Evolutionary conservation across 352 stramenopile species (phyloP), one percentile per base, ranked within the genome.

Genomic region (Phytophthora capsici): DNA sequence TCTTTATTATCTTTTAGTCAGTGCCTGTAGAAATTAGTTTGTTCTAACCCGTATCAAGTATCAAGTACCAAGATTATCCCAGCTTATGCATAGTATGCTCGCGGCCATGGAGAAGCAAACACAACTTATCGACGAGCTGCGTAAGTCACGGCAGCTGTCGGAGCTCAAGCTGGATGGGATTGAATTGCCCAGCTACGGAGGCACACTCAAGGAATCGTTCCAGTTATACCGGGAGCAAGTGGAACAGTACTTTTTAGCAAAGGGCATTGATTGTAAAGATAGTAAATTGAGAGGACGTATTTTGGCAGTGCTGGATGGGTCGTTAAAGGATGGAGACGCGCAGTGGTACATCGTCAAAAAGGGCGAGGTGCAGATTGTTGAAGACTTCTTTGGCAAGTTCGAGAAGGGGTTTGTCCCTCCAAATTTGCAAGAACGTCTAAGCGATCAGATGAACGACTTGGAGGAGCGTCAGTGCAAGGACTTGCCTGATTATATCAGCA

Each of bases 301-400:
- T 41, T 50, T 58, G 25, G 51, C 38, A 49, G 51, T 58, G 13
- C 30, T 44, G 14, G 48, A 28, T 3, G 48, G 57, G 12, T 54
- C 48, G 52, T 41, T 66, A 7, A 66, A 59, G 48, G 25, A 66
- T 48, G 48, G 40, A 23, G 48, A 37, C 4, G 38, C 49, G 26
- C 57, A 66, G 40, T 66, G 40, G 40, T 66, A 66, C 36, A 44
- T 58, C 38, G 47, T 58, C 20, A 44, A 59, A 17, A 57, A 57
- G 25, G 37, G 53, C 26, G 34, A 58, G 41, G 26, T 55, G 38
- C 53, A 34, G 38, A 59, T 34, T 45, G 40, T 66, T 6, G 20
- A 59, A 26, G 48, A 59, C 30, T 59, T 66, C 57, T 66, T 59
- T 36, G 19, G 4, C n/a, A 45, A 51, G 8, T n/a, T 53, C 41